Base-by-base conservation (phyloP, 192 early-diverging fungal species). In the Phycomyces nitens region DNA sequence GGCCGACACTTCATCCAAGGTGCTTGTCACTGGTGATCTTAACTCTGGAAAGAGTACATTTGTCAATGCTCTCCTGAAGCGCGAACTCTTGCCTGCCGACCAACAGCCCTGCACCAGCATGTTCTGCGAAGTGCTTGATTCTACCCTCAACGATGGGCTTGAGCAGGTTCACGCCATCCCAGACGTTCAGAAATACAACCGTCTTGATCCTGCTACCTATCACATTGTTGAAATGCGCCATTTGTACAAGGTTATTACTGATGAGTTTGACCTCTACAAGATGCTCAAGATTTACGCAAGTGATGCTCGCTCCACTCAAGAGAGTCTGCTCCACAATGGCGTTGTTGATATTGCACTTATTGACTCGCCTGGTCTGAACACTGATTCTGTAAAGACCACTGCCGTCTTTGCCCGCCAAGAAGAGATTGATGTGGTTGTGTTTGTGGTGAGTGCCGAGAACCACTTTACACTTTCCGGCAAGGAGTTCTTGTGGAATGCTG, bases 361-460 rank as follows among this genome's bases (percentile, higher is more conserved):
- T 62, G 97, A 99, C 69, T 99, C 95, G 9, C 97, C 97, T 16
- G 97, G 97, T 20, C 82, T 99, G 62, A 99, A 99, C 80, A 92
- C 93, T 54, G 97, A 99, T 77, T 93, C 93, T 53, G 86, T 96
- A 71, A 98, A 99, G 79, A 99, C 97, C 11, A 97, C 92, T 11
- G 89, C 92, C 49, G 80, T 98, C 6, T 98, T 99, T 87, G 92
- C 95, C 12, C 88, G 94, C 56, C 97, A 99, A 75, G 94, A 98
- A 72, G 95, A 96, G 73, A 99, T 99, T 72, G 97, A 99, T 73
- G 97, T 98, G 18, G 90, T 99, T 63, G 92, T 99, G 1, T 99
- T 99, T 85, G 92, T 99, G 20, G 97, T 99, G 58, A 94, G 94
- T 74, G 95, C 97, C 14, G 97, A 97, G 76, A 99, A 99, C 74